Conservation (phyloP, 768 basidiomycete genomes). For the Piloderma croceum region DNA sequence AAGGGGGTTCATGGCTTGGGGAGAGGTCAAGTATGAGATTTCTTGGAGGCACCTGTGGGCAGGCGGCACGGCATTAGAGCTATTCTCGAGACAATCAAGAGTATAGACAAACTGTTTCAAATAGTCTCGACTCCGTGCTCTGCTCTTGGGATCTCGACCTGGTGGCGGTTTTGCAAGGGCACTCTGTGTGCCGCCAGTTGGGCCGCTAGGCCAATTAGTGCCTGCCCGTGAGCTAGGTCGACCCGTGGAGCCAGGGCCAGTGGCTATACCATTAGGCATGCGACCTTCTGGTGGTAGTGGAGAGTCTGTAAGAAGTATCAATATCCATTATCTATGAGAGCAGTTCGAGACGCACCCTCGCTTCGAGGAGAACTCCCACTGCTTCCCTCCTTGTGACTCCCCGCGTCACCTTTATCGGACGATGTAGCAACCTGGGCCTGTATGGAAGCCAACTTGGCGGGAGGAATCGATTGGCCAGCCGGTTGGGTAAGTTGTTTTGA, state of each 20-base stretch:
- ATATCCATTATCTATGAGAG: constrained; percentile 11
- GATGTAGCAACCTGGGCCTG: constrained; percentile 47
- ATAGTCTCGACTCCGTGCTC: constrained; percentile 92
- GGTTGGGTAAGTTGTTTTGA: constrained; percentile 75
- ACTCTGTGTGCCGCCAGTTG: constrained; percentile 37
- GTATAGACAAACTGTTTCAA: constrained; percentile 77
- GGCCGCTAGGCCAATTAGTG: constrained; percentile 42
- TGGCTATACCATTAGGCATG: constrained; percentile 52
- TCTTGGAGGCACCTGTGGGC: constrained; percentile 87
- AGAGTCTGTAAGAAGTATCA: constrained; percentile 51
- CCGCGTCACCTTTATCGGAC: constrained; percentile 67
- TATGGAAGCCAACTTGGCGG: constrained; percentile 59
- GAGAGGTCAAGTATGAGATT: constrained; percentile 94
- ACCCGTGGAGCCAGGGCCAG: constrained; percentile 39
- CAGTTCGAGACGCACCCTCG: constrained; percentile 51
- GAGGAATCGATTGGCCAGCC: constrained; percentile 50
- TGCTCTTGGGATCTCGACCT: constrained; percentile 90
- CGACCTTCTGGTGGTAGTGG: constrained; percentile 68
- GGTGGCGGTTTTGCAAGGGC: constrained; percentile 66
- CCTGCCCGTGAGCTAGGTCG: constrained; percentile 56
- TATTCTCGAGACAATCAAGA: too few relatives aligned
- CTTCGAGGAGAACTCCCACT: constrained; percentile 80
- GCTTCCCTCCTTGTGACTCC: constrained; percentile 74
- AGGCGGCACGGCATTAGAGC: too few relatives aligned
- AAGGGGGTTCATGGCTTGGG: constrained; percentile 95